Conservation (phyloP, 495 filamentous ascomycete genomes). For the Penicillium ucsense region DNA sequence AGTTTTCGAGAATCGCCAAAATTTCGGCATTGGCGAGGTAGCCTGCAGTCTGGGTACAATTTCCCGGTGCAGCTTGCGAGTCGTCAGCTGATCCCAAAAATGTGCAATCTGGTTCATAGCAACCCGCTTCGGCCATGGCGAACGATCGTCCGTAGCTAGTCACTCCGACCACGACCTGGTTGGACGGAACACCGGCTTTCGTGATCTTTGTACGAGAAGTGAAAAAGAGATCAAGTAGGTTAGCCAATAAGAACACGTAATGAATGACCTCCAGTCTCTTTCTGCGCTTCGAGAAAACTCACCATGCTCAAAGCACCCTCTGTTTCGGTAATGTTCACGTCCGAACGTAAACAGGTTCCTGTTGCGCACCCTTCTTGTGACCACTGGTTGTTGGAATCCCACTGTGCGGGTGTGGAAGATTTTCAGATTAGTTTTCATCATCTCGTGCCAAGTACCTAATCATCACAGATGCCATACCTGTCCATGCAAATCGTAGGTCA, state of each 20-base stretch:
- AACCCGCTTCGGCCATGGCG: not conserved
- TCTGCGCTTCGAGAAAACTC: too few species aligned
- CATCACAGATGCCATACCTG: not conserved
- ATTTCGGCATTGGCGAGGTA: conserved; percentile 1
- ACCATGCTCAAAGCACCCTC: conserved; percentile 21
- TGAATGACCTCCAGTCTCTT: too few species aligned
- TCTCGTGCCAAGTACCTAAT: not conserved
- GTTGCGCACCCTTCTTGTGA: conserved; percentile 17
- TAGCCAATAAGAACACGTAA: too few species aligned
- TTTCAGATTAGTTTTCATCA: not conserved
- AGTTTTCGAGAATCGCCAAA: not conserved
- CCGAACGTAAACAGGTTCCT: not conserved
- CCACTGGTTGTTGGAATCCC: conserved; percentile 21
- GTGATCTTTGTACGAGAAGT: conserved; percentile 20
- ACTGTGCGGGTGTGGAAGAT: conserved; percentile 5
- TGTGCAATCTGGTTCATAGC: not conserved
- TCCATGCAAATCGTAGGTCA: conserved; percentile 30
- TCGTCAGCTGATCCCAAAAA: not conserved
- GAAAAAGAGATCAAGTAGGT: too few species aligned
- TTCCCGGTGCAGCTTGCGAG: conserved; percentile 7
- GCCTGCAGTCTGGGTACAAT: not conserved
- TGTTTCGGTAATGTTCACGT: conserved; percentile 17
- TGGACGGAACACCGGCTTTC: conserved; percentile 35
- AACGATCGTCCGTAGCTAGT: not conserved
- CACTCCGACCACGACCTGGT: conserved; percentile 21